Evolutionary conservation across 2,329 filamentous ascomycete genomes (phyloP), one percentile per base, ranked within the genome.

Genomic region (Trichoderma atrobrunneum): DNA sequence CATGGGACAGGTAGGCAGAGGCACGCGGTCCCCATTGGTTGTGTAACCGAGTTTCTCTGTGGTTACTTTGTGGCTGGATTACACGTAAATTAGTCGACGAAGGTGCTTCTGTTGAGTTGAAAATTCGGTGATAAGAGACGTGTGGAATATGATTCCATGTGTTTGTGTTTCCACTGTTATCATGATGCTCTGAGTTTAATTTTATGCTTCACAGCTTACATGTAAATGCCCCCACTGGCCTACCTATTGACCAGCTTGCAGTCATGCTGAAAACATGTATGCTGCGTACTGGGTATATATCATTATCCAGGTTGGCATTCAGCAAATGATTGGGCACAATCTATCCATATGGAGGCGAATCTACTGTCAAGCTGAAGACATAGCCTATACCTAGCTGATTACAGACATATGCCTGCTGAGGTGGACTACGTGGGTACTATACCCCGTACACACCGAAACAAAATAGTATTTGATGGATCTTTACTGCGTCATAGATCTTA

Each of bases 111-210:
- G 43, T 51, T 51, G 43, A 24, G 43, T 51, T 51, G n/a, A 51
- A 21, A 0, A 11, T 6, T 39, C 2, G 7, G 43, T 5, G 18
- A n/a, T 2, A 7, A 24, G n/a, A 6, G 11, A 3, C 4, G n/a
- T 51, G 10, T 51, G n/a, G n/a, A 24, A 21, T 12, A 51, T 51
- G 10, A 12, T 21, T 51, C 10, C 43, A 21, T 51, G 43, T n/a
- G 5, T 10, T 24, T 6, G n/a, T 51, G n/a, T 24, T 24, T 24
- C 10, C 43, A 21, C n/a, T 51, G n/a, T 24, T 10, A 21, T 51
- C n/a, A 24, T 12, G 10, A 24, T 12, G 11, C 10, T 1, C 3
- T 1, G 43, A 21, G 43, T 51, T 24, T 21, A 51, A 51, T 51
- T 6, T 21, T 21, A 21, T 51, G 10, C n/a, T 51, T 54, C 1